Percentiles rank a stretch among this genome's conserved stretches.
Conservation (phyloP, 2,329 filamentous ascomycete species). For the Nemania diffusa region DNA sequence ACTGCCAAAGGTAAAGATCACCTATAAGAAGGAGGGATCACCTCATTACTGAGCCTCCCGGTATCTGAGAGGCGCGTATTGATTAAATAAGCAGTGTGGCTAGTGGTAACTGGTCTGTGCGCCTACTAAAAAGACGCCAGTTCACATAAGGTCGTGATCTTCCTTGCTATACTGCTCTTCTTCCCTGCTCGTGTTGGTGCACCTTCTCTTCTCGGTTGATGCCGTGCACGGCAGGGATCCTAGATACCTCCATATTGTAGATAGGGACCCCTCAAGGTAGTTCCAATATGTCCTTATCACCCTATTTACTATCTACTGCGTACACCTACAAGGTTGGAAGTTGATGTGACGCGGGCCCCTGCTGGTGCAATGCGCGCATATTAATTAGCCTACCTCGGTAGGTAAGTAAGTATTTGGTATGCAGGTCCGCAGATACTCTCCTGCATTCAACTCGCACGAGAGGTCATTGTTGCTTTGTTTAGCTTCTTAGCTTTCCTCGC, state of each 20-base stretch:
- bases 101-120: too few relatives aligned
- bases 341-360: slow-evolving; percentile 22
- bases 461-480: too few relatives aligned
- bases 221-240: slow-evolving; percentile 1
- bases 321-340: slow-evolving; percentile 6
- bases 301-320: background rate
- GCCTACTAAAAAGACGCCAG: too few relatives aligned
- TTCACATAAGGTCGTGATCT: slow-evolving; percentile 11
- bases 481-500: background rate
- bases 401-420: slow-evolving; percentile 11
- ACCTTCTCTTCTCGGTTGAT: slow-evolving; percentile 34
- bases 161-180: background rate
- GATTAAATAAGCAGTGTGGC: too few relatives aligned
- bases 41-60: too few relatives aligned
- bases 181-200: slow-evolving; percentile 16
- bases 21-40: too few relatives aligned
- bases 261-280: too few relatives aligned
- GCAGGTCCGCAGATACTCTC: slow-evolving; percentile 1
- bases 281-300: slow-evolving; percentile 25
- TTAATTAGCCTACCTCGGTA: background rate
- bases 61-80: too few relatives aligned
- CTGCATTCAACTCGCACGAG: slow-evolving; percentile 1
- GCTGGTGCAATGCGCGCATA: slow-evolving; percentile 5
- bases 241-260: too few relatives aligned
- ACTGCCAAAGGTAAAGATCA: too few relatives aligned